A percentile compares a stretch with the other conserved stretches of the same genome.
phyloP scores from a whole-genome alignment of 257 asterid genomes.

The Nicotiana paniculata region DNA sequence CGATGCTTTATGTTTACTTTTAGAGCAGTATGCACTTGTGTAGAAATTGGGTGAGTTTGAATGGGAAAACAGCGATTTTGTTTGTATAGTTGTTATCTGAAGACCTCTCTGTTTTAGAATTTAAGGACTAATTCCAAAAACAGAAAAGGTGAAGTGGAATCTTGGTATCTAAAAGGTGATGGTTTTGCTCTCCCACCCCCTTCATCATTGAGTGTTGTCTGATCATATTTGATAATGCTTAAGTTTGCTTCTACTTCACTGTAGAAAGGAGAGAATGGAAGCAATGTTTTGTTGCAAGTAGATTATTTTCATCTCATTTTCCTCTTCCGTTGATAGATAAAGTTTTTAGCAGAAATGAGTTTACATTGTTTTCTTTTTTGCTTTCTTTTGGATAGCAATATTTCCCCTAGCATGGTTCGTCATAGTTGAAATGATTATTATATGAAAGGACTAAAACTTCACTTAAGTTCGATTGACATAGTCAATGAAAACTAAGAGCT shows the following conservation, averaged over 20 bases:
- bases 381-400: neutral
- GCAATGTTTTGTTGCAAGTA: neutral
- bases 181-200: too few species aligned
- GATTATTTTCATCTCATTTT: neutral
- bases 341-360: neutral
- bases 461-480: neutral
- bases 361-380: neutral
- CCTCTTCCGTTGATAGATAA: neutral
- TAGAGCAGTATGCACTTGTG: too few species aligned
- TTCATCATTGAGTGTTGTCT: too few species aligned
- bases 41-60: too few species aligned
- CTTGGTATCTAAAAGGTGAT: too few species aligned
- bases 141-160: too few species aligned
- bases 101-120: too few species aligned
- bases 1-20: too few species aligned
- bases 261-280: neutral
- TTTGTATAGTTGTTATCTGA: too few species aligned
- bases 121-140: too few species aligned
- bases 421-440: neutral
- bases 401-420: neutral
- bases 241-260: neutral
- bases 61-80: too few species aligned
- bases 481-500: neutral
- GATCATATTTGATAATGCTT: neutral
- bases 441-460: neutral